Conservation (phyloP, 2,329 filamentous ascomycete genomes). For the Aspergillus clavatus region DNA sequence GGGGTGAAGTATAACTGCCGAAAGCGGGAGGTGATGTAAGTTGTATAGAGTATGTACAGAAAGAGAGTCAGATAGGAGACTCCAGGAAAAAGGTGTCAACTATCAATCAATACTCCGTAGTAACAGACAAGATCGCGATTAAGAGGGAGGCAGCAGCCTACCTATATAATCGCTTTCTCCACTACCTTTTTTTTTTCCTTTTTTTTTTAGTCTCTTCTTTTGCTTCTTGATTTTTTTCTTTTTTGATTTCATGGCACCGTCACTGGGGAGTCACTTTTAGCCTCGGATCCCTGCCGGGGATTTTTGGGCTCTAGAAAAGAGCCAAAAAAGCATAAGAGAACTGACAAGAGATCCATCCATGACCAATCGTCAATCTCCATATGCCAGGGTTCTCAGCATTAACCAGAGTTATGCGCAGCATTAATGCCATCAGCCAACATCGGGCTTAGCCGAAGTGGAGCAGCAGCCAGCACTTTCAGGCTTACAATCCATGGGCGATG, state of each 20-base stretch:
- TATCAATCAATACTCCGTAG: too few species aligned
- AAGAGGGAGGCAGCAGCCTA: not conserved
- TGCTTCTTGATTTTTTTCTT: not conserved
- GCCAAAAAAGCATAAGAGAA: not conserved
- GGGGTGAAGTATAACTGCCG: not conserved
- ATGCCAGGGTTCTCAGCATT: conserved; percentile 2
- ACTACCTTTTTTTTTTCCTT: not conserved
- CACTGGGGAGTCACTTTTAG: not conserved
- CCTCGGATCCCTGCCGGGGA: not conserved
- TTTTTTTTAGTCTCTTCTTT: not conserved
- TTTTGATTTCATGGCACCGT: not conserved
- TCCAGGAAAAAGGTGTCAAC: too few species aligned
- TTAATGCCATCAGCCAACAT: conserved; percentile 1
- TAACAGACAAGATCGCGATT: not conserved
- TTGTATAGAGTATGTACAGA: not conserved
- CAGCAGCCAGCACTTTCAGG: conserved; percentile 1
- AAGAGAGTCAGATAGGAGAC: not conserved
- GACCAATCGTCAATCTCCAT: not conserved
- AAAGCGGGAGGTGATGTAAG: not conserved
- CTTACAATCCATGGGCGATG: conserved; percentile 7
- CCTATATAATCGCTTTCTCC: not conserved
- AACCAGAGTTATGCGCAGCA: conserved; percentile 11
- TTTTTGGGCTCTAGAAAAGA: not conserved
- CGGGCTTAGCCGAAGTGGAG: conserved; percentile 11
- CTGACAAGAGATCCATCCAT: not conserved